Conservation (phyloP, 805 yeast genomes). For the Metschnikowia sp. region DNA sequence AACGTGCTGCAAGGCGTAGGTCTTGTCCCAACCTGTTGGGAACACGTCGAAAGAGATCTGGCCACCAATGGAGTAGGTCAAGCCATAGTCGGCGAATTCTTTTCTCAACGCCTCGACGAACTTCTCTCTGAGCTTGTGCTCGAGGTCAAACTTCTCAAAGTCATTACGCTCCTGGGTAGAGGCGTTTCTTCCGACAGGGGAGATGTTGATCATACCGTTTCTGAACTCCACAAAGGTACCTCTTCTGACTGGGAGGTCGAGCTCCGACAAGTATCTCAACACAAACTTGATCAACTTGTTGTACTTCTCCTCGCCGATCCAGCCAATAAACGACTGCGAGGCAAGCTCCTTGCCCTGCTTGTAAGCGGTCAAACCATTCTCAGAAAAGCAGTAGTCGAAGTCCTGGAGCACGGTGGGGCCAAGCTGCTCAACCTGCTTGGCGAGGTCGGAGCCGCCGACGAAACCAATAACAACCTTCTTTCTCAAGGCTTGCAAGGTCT, state of each 20-base stretch:
- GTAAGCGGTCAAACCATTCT: constrained; percentile 98
- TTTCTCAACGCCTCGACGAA: constrained; percentile 82
- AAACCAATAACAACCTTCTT: constrained; percentile 93
- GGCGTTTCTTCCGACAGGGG: constrained; percentile 98
- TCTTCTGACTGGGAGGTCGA: constrained; percentile 94
- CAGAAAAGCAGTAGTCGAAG: constrained; percentile 95
- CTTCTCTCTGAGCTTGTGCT: constrained; percentile 75
- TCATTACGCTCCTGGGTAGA: constrained; percentile 91
- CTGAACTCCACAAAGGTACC: constrained; percentile 99
- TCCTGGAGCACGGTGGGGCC: constrained; percentile 72
- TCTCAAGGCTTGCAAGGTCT: constrained; percentile 69
- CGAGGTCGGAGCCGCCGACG: constrained; percentile 95
- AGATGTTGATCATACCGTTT: constrained; percentile 98
- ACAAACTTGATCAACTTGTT: constrained; percentile 83
- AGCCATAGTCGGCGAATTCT: constrained; percentile 76
- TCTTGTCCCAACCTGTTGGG: constrained; percentile 99
- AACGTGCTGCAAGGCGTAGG: constrained; percentile 94
- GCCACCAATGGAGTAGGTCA: constrained; percentile 98
- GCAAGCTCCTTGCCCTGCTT: constrained; percentile 84
- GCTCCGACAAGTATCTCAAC: constrained; percentile 74
- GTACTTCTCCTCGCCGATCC: constrained; percentile 96
- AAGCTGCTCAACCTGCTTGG: constrained; percentile 94
- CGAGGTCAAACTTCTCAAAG: constrained; percentile 79
- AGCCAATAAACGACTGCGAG: constrained; percentile 87
- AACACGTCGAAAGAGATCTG: constrained; percentile 98